Conservation (phyloP, 768 basidiomycete species). For the Mycena filopes region DNA sequence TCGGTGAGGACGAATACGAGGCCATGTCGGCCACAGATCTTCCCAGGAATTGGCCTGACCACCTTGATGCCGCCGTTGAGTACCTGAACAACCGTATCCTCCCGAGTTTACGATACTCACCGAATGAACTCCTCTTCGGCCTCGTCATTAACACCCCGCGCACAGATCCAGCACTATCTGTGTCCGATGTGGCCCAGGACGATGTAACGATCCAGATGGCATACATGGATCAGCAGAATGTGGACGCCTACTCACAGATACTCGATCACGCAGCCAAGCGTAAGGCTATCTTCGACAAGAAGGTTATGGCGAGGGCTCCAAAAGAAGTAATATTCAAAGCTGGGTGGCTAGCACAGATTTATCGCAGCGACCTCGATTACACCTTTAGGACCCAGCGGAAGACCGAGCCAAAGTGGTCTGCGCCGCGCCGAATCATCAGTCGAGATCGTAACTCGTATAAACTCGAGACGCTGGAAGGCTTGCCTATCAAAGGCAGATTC, state of each 20-base stretch:
- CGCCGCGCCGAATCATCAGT: too few species aligned
- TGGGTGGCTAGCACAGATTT: neutral
- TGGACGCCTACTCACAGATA: slow-evolving; percentile 39
- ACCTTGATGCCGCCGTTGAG: too few species aligned
- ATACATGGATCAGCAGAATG: slow-evolving; percentile 41
- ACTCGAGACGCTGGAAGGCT: neutral
- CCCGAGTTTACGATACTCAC: too few species aligned
- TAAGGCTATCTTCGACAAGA: slow-evolving; percentile 36
- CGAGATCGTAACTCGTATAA: neutral
- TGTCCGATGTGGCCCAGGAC: neutral
- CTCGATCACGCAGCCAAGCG: slow-evolving; percentile 33
- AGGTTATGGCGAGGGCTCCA: neutral
- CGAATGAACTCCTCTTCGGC: too few species aligned
- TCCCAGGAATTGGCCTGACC: too few species aligned
- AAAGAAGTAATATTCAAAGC: neutral
- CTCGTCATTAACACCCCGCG: slow-evolving; percentile 40
- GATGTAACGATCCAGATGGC: slow-evolving; percentile 37
- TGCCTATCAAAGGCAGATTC: neutral
- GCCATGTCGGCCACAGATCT: too few species aligned
- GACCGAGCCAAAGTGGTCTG: too few species aligned
- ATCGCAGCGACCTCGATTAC: neutral
- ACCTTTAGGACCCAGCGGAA: neutral
- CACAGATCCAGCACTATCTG: slow-evolving; percentile 7
- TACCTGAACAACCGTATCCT: too few species aligned
- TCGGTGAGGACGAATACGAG: too few species aligned